Evolutionary conservation across 2,329 filamentous ascomycete species (phyloP).

Genomic region (Trichoderma sp.): DNA sequence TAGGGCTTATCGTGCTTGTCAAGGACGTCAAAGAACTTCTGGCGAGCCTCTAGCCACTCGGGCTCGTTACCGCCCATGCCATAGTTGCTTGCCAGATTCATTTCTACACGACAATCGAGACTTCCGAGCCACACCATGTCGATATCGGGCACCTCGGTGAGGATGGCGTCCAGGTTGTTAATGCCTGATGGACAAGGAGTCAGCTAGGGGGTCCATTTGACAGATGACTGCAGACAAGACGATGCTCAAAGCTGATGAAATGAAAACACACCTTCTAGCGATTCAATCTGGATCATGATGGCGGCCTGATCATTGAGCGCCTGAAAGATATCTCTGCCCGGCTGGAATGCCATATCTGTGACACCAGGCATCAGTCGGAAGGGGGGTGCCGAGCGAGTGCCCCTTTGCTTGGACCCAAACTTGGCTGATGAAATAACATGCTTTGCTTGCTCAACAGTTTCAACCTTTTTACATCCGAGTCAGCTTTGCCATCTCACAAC

Average conservation of each 20-base stretch:
- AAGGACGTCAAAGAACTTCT: slow-evolving; percentile 38
- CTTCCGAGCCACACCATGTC: slow-evolving; percentile 48
- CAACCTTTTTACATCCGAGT: slow-evolving; percentile 30
- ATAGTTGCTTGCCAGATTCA: slow-evolving; percentile 39
- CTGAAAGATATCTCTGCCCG: slow-evolving; percentile 35
- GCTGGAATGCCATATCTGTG: slow-evolving; percentile 37
- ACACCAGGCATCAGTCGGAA: slow-evolving; percentile 42
- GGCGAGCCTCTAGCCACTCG: slow-evolving; percentile 41
- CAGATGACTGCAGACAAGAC: neutral
- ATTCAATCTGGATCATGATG: slow-evolving; percentile 49
- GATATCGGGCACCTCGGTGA: slow-evolving; percentile 45
- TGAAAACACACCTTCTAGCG: slow-evolving; percentile 29
- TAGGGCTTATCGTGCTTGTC: slow-evolving; percentile 48
- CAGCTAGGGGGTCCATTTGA: neutral
- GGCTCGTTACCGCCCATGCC: slow-evolving; percentile 38
- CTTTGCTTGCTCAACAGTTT: slow-evolving; percentile 46
- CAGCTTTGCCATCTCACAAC: neutral
- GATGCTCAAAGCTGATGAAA: neutral
- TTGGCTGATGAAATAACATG: slow-evolving; percentile 44
- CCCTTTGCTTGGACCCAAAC: slow-evolving; percentile 40
- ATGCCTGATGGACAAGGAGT: slow-evolving; percentile 30
- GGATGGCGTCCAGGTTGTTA: slow-evolving; percentile 49
- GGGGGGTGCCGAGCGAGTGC: slow-evolving; percentile 46
- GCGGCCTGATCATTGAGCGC: slow-evolving; percentile 48
- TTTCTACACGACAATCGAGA: slow-evolving; percentile 44